Evolutionary conservation across 345 rosid species (phyloP).

Genomic region (Eucalyptus dawsonii): DNA sequence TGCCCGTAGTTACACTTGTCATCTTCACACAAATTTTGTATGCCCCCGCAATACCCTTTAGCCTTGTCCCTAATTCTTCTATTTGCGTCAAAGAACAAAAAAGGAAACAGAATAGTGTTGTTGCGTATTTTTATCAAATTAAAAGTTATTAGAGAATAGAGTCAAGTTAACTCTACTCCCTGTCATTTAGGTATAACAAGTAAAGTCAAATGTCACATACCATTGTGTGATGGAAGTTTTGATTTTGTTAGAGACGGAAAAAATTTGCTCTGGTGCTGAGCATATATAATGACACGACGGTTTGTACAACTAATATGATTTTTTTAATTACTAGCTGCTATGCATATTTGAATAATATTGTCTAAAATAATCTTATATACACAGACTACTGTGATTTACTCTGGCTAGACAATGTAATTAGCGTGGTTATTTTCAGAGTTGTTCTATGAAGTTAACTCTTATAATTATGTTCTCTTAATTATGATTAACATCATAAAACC

Average conservation of each 20-base stretch:
- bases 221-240: no score
- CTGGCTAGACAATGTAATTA: not conserved
- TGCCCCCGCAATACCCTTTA: not conserved
- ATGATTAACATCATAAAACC: not conserved
- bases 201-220: accelerated
- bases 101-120: not conserved
- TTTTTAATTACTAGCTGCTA: no score
- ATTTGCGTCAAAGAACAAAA: not conserved
- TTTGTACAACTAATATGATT: not conserved
- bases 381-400: no score
- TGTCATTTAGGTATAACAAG: no score
- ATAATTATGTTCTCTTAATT: not conserved
- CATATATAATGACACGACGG: accelerated
- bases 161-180: no score
- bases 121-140: not conserved
- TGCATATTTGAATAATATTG: no score
- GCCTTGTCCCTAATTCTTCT: not conserved
- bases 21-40: not conserved
- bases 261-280: no score
- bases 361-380: not conserved
- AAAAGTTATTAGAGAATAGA: not conserved
- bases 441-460: not conserved
- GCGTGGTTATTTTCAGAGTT: not conserved
- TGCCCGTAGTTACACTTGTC: not conserved
- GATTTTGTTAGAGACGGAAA: no score